Conservation (phyloP, 1,284 basidiomycete species). For the Microbotryomycetes sp. region DNA sequence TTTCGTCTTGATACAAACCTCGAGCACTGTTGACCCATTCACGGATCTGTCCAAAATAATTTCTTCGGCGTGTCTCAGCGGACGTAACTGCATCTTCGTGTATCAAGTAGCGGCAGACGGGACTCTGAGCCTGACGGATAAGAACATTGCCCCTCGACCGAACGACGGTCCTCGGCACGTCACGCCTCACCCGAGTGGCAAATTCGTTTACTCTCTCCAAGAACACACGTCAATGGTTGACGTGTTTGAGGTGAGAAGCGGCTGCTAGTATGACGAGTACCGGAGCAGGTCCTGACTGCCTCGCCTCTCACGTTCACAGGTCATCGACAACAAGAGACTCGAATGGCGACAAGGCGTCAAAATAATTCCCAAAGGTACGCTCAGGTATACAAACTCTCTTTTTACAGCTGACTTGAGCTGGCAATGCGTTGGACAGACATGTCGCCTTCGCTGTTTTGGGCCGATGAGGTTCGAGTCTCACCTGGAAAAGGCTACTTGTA, state of each 20-base stretch:
- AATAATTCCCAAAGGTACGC: constrained; percentile 35
- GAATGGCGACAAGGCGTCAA: constrained; percentile 37
- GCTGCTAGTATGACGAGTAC: background rate
- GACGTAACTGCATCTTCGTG: constrained; percentile 43
- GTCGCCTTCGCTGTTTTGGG: constrained; percentile 35
- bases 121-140: constrained; percentile 36
- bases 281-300: background rate
- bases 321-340: constrained; percentile 24
- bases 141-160: constrained; percentile 39
- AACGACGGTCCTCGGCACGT: constrained; percentile 43
- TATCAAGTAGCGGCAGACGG: constrained; percentile 38
- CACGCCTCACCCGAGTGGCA: constrained; percentile 43
- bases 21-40: no score
- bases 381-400: constrained; percentile 2
- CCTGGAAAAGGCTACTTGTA: constrained; percentile 37
- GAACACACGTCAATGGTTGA: constrained; percentile 39
- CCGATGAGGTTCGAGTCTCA: constrained; percentile 43
- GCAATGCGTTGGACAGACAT: constrained; percentile 1
- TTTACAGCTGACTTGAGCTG: no score
- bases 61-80: constrained; percentile 36
- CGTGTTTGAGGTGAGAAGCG: constrained; percentile 32
- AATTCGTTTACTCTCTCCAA: constrained; percentile 41
- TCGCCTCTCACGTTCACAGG: constrained; percentile 2
- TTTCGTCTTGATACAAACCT: no score
- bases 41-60: no score